Percentiles rank a stretch among this genome's conserved stretches.
Evolutionary conservation across 2,329 filamentous ascomycete genomes (phyloP).

Genomic region (Cryphonectria nitschkei): DNA sequence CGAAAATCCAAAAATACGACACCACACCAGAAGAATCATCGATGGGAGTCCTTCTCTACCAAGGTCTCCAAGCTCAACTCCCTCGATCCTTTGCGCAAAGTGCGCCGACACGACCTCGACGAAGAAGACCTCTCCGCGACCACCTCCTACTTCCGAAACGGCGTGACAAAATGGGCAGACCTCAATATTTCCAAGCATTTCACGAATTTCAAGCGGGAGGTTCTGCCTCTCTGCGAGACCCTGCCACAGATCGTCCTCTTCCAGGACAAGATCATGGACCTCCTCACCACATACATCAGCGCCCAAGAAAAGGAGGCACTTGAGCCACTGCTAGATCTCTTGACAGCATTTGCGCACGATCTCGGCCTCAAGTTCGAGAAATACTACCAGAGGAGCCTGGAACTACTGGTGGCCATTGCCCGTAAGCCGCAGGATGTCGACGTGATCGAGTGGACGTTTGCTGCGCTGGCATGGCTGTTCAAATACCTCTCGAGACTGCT

Average conservation of each 20-base stretch:
- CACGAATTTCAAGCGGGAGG: conserved; percentile 73
- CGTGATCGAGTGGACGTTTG: conserved; percentile 98
- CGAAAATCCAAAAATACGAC: conserved; percentile 73
- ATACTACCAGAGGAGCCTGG: conserved; percentile 77
- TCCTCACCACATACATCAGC: conserved; percentile 76
- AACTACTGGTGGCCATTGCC: conserved; percentile 76
- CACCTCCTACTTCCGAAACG: conserved; percentile 85
- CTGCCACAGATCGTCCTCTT: conserved; percentile 91
- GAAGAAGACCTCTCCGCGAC: conserved; percentile 74
- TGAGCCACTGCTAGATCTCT: conserved; percentile 84
- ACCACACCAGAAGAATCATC: conserved; percentile 77
- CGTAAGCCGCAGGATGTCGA: conserved; percentile 77
- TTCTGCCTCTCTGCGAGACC: conserved; percentile 81
- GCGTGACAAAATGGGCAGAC: conserved; percentile 87
- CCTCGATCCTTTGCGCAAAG: conserved; percentile 87
- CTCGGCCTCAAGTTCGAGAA: conserved; percentile 85
- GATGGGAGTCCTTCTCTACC: conserved; percentile 88
- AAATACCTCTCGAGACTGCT: conserved; percentile 92
- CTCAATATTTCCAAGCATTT: conserved; percentile 87
- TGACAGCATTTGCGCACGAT: conserved; percentile 94
- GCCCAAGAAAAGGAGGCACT: conserved; percentile 77
- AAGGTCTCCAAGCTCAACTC: conserved; percentile 88
- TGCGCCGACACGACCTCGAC: conserved; percentile 82
- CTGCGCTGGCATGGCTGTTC: conserved; percentile 91
- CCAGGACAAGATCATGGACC: conserved; percentile 80